Evolutionary conservation across 495 filamentous ascomycete species (phyloP), one percentile per base, ranked within the genome.

Genomic region (Aspergillus sclerotioniger): DNA sequence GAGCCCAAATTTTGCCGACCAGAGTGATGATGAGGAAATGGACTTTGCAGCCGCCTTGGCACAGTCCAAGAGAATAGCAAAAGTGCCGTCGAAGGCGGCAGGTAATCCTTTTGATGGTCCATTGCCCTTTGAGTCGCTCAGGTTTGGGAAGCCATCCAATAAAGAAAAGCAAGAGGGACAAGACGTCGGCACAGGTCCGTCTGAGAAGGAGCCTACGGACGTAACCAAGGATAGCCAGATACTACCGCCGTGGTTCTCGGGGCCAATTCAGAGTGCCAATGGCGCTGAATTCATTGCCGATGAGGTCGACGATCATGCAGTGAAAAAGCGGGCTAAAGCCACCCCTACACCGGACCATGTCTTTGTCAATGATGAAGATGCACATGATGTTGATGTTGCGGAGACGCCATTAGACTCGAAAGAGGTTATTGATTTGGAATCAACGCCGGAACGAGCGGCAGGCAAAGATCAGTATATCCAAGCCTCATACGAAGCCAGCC

Each of bases 191-290:
- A 82, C 82, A 19, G 90, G 90, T 8, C 90, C 91, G 0, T 95
- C 93, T 68, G 74, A 85, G 37, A 82, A 80, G 60, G 77, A 81
- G 25, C 44, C 67, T 9, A 29, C 61, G 7, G 65, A 74, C n/a
- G 62, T 78, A 17, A 71, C 82, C 19, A 80, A 87, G 57, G 73
- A 80, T 4, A 71, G 82, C 0, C 76, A 77, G 37, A 86, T 87
- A 12, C 67, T 97, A 31, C 94, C 94, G 1, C 93, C 94, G 5
- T 98, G 94, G 94, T 90, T 98, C 64, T 77, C 79, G 20, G 70
- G 65, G 3, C 66, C 62, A 4, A 62, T 59, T 31, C 41, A 62
- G 8, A 65, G 10, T 21, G 9, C 35, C 28, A 46, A 50, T n/a
- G 13, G 69, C 31, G 49, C 64, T 8, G 68, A 73, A 8, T 79